phyloP scores from a whole-genome alignment of 108 stramenopile genomes.

The Schizochytrium sp. region DNA sequence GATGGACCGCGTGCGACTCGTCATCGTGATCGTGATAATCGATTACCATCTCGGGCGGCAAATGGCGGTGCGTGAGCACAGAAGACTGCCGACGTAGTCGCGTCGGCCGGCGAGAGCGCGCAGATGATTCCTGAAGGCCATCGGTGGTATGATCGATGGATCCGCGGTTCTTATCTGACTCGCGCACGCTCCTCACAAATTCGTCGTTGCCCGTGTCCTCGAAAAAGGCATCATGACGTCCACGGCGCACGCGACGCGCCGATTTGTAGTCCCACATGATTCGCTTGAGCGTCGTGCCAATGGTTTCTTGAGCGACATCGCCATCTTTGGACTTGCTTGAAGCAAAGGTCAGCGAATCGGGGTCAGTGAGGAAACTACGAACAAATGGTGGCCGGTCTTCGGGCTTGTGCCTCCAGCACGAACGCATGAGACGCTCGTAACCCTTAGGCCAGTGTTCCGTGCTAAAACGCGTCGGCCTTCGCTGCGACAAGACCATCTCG shows the following conservation, averaged over 20 bases:
- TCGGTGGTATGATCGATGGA: background rate
- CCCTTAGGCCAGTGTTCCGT: background rate
- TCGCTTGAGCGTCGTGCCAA: background rate
- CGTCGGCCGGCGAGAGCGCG: background rate
- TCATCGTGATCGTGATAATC: background rate
- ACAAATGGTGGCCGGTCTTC: background rate
- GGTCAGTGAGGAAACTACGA: background rate
- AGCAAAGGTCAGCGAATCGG: background rate
- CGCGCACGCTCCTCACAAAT: background rate
- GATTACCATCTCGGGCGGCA: background rate
- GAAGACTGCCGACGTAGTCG: background rate
- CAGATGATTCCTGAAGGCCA: background rate
- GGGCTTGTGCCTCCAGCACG: constrained; percentile 3
- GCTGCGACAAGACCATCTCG: background rate
- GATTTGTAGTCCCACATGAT: background rate
- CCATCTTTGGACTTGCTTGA: background rate
- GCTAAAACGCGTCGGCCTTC: background rate
- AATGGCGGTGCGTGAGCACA: background rate
- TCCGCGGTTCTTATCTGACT: background rate
- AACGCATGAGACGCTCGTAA: background rate
- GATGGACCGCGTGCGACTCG: background rate
- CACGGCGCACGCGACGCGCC: background rate
- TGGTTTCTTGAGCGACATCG: background rate
- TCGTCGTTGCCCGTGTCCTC: no score
- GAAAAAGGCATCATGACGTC: background rate